phyloP scores from a whole-genome alignment of 805 yeast genomes.

The Lipomyces orientalis region DNA sequence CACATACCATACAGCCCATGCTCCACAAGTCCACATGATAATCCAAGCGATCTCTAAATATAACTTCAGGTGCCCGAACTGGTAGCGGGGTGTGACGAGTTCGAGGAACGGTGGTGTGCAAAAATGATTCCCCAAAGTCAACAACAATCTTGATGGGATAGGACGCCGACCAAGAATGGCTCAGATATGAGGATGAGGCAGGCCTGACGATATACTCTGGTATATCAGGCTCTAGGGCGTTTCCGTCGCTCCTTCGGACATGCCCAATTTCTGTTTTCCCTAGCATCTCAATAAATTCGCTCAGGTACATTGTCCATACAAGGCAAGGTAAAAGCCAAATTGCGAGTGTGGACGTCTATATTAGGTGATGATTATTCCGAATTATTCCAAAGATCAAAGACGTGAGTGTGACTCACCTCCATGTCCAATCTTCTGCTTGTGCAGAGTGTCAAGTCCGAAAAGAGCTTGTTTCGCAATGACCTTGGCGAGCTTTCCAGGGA shows the following conservation, averaged over 20 bases:
- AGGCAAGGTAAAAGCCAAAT: background rate
- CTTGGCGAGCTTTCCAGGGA: background rate
- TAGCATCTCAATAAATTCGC: background rate
- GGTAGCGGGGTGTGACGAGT: background rate
- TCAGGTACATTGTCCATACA: background rate
- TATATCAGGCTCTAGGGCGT: background rate
- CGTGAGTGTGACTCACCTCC: background rate
- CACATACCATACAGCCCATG: background rate
- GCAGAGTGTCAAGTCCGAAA: background rate
- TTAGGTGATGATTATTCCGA: background rate
- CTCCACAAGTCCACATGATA: slow-evolving; percentile 3
- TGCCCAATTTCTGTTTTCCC: background rate
- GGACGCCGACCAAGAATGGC: background rate
- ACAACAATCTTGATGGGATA: background rate
- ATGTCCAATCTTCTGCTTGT: background rate
- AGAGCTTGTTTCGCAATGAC: slow-evolving; percentile 1
- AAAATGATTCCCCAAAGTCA: background rate
- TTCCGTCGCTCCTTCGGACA: background rate
- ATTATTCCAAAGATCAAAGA: background rate
- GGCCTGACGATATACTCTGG: background rate
- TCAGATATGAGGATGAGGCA: background rate
- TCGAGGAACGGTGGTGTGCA: background rate
- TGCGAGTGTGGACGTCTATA: background rate
- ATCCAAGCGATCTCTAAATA: slow-evolving; percentile 1
- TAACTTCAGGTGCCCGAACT: slow-evolving; percentile 1